These are phyloP conservation scores for Phytopythium litorale DNA, from an alignment of 352 stramenopile species.

Conservation along the genomic window DNA sequence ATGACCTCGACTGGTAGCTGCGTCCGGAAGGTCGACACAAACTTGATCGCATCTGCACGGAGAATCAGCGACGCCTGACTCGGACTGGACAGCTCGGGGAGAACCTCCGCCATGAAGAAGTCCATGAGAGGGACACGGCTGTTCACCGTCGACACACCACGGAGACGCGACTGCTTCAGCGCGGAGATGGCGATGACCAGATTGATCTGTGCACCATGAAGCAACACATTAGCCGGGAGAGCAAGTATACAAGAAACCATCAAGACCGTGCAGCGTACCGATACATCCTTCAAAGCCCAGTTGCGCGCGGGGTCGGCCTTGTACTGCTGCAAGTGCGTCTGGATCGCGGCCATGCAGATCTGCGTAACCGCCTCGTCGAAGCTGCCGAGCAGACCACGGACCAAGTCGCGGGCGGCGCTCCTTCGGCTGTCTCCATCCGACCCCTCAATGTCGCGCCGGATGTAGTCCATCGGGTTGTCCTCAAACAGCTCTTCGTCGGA, in stretches of 20 bases:
- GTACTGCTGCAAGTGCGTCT: conserved; percentile 91
- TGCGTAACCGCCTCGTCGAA: conserved; percentile 93
- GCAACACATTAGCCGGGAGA: conserved; percentile 1
- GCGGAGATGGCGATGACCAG: conserved; percentile 96
- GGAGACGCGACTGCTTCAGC: conserved; percentile 88
- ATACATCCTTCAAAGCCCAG: conserved; percentile 96
- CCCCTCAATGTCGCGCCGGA: conserved; percentile 97
- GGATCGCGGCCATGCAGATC: conserved; percentile 93
- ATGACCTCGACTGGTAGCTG: conserved; percentile 94
- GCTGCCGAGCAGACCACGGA: conserved; percentile 93
- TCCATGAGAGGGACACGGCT: conserved; percentile 94
- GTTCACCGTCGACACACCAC: conserved; percentile 96
- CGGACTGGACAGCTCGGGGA: conserved; percentile 89
- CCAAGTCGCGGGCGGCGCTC: conserved; percentile 93
- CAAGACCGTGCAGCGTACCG: conserved; percentile 48
- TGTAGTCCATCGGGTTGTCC: conserved; percentile 98
- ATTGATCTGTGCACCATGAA: conserved; percentile 56
- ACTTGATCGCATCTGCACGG: conserved; percentile 98
- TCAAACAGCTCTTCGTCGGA: conserved; percentile 97
- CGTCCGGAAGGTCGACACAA: conserved; percentile 97
- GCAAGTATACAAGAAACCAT: not conserved
- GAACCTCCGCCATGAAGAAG: conserved; percentile 93
- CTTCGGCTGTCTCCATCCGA: conserved; percentile 95
- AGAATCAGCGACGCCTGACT: conserved; percentile 90
- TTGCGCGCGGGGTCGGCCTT: conserved; percentile 75